phyloP scores from a whole-genome alignment of 768 basidiomycete genomes.

The Pholiota microspora region DNA sequence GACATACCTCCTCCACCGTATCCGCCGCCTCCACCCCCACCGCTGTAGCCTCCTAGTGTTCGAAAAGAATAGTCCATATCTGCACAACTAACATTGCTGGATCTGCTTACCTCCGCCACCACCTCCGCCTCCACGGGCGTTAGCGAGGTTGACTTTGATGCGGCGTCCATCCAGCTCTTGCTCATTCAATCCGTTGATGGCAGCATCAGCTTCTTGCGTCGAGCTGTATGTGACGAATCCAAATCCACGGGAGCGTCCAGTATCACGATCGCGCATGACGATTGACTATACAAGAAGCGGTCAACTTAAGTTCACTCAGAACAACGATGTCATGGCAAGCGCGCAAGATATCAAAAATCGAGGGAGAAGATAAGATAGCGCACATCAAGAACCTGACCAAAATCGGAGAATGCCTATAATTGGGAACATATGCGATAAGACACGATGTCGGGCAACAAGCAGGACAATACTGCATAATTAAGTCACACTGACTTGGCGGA shows the following conservation, averaged over 20 bases:
- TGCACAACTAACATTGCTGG: background rate
- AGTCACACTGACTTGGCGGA: constrained; percentile 81
- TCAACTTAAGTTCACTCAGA: constrained; percentile 33
- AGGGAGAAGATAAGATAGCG: constrained; percentile 49
- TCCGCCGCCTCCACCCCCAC: constrained; percentile 22
- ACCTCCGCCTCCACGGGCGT: constrained; percentile 58
- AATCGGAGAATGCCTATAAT: constrained; percentile 81
- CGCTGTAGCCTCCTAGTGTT: constrained; percentile 20
- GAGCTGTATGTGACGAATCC: constrained; percentile 86
- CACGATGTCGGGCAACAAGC: constrained; percentile 37
- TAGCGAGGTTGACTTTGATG: constrained; percentile 86
- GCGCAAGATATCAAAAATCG: constrained; percentile 23
- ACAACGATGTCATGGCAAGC: constrained; percentile 19
- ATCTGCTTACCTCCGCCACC: constrained; percentile 34
- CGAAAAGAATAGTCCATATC: background rate
- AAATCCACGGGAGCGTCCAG: constrained; percentile 94
- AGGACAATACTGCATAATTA: constrained; percentile 28
- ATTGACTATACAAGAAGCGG: constrained; percentile 69
- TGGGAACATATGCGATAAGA: constrained; percentile 45
- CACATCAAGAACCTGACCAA: constrained; percentile 89
- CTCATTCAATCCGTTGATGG: constrained; percentile 80
- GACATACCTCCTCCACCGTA: constrained; percentile 23
- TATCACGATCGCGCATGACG: constrained; percentile 98
- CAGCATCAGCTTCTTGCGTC: constrained; percentile 66
- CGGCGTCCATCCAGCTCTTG: constrained; percentile 91